Percentiles rank a stretch among this genome's conserved stretches.
Conservation (phyloP, 1,284 basidiomycete genomes). For the Leccinum solheimii region DNA sequence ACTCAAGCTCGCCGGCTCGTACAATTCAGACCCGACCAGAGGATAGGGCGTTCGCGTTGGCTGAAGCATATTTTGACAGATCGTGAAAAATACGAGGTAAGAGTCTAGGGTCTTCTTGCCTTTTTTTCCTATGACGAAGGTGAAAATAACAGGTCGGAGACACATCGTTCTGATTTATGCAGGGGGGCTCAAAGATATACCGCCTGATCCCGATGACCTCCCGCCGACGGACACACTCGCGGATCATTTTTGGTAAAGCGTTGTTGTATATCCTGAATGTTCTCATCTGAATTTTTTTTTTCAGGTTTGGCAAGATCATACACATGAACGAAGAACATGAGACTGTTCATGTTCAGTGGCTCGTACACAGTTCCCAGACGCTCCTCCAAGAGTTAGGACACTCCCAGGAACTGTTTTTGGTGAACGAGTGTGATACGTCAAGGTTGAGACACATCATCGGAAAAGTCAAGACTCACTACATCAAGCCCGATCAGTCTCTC, state of each 20-base stretch:
- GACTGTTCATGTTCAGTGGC: slow-evolving; percentile 65
- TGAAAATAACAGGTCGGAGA: slow-evolving; percentile 52
- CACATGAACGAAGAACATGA: slow-evolving; percentile 46
- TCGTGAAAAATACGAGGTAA: slow-evolving; percentile 27
- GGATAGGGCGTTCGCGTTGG: slow-evolving; percentile 29
- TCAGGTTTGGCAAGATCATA: slow-evolving; percentile 67
- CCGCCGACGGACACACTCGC: slow-evolving; percentile 42
- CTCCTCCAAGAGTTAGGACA: slow-evolving; percentile 57
- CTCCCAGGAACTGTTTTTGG: slow-evolving; percentile 64
- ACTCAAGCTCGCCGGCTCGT: slow-evolving; percentile 15
- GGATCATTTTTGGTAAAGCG: slow-evolving; percentile 60
- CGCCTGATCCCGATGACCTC: slow-evolving; percentile 35
- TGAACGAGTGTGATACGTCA: slow-evolving; percentile 49
- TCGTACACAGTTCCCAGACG: slow-evolving; percentile 62
- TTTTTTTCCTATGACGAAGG: slow-evolving; percentile 11
- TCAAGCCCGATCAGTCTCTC: slow-evolving; percentile 16
- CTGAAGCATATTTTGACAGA: slow-evolving; percentile 36
- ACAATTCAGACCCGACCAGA: slow-evolving; percentile 29
- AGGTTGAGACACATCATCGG: neutral
- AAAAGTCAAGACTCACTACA: slow-evolving; percentile 39
- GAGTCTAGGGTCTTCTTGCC: slow-evolving; percentile 22
- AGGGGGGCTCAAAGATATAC: slow-evolving; percentile 28
- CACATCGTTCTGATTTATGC: slow-evolving; percentile 48
- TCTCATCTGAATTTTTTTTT: neutral
- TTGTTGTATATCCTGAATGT: neutral